Percentiles rank a stretch among this genome's conserved stretches.
Conservation (phyloP, 768 basidiomycete genomes). For the Termitomyces sp. region DNA sequence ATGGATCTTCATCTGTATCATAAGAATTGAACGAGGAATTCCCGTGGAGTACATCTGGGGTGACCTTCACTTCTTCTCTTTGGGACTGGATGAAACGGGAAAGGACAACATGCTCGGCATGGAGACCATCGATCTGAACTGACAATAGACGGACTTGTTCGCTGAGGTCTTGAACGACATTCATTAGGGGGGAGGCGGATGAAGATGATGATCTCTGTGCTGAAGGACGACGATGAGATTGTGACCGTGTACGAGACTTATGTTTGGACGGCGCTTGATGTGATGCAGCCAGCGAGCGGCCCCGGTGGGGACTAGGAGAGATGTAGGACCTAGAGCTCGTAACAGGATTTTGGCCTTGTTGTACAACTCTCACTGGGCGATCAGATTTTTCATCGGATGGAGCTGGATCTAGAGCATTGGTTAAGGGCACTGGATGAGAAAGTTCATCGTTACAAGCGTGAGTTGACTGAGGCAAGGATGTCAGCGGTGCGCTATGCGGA, state of each 20-base stretch:
- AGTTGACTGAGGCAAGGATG: no score
- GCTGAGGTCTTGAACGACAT: conserved; percentile 16
- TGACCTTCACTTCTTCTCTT: background rate
- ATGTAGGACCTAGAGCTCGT: background rate
- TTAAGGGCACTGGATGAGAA: background rate
- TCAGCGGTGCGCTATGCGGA: background rate
- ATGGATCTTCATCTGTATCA: background rate
- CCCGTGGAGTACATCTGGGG: background rate
- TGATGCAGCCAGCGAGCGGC: background rate
- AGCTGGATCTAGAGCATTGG: no score
- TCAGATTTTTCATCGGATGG: background rate
- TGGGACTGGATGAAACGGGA: conserved; percentile 7
- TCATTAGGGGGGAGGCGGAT: background rate
- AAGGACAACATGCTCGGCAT: conserved; percentile 23
- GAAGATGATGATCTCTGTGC: background rate
- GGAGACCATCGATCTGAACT: conserved; percentile 25
- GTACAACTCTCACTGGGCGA: background rate
- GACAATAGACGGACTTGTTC: conserved; percentile 26
- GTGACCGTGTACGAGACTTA: background rate
- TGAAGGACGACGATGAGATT: background rate
- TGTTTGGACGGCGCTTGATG: background rate
- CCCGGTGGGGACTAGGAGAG: background rate
- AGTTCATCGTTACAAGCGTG: background rate
- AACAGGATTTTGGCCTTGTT: background rate
- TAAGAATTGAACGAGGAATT: background rate